Base-by-base conservation (phyloP, 148 eudicot genomes). In the Amaranthus cruentus region DNA sequence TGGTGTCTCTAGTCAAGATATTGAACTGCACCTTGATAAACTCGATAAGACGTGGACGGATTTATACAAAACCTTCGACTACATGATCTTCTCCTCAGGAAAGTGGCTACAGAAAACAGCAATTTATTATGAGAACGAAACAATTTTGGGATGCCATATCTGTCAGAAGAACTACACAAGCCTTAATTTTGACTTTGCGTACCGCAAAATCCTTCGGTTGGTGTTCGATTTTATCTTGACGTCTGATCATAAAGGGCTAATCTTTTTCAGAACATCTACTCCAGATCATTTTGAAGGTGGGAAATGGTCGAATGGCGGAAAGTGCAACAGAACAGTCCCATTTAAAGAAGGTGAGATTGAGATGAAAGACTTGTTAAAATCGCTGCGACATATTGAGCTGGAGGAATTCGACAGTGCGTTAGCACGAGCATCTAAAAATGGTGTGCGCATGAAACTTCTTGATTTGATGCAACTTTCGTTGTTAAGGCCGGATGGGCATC, bases 221-320 rank as follows among this genome's bases (percentile, higher is more conserved):
- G 76, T 81, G 60, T 83, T 88, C 59, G 76, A 85, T 54, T 88
- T 81, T 70, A 81, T 88, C 61, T 68, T 80, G 49, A 43, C 73
- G 38, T 86, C 92, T 42, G 70, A 75, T 65, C 88, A 84, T 77
- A 84, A 74, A 58, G 92, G 88, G 18, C 47, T 76, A 49, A 76
- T 88, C 8, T 84, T 88, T 74, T 88, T 81, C 71, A 78, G 85
- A 67, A 86, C 89, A 46, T 73, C 88, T 5, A 87, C 93, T 4
- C 96, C 97, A 0, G 93, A 88, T 81, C 97, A 92, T 75, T 92
- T 90, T 75, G 97, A 92, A 77, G 85, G 83, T n/a, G 97, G 96
- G 6, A 81, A 87, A 43, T 92, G 97, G 97, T 83, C 60, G 47
- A 77, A 60, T 28, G 97, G 96, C 0, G 97, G 97, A 9, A 71